A percentile compares a stretch with the other conserved stretches of the same genome.
Conservation (phyloP, 106 monocot genomes). For the Hemerocallis citrina region DNA sequence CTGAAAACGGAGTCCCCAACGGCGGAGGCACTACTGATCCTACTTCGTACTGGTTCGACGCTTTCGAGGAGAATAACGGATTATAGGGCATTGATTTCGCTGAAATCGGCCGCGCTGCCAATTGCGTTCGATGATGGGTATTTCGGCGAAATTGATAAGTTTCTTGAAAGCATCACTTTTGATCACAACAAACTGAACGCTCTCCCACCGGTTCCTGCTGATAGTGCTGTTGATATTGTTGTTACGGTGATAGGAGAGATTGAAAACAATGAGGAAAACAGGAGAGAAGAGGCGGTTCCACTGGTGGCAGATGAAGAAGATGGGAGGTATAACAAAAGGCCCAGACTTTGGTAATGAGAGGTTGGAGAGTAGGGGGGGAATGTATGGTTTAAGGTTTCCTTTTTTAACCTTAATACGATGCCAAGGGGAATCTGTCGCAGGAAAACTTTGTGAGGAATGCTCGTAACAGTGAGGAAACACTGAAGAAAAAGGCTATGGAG, state of each 20-base stretch:
- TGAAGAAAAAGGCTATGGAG: constrained; percentile 94
- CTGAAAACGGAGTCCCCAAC: background rate
- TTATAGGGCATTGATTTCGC: constrained; percentile 38
- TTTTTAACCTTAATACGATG: constrained; percentile 9
- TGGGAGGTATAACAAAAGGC: constrained; percentile 27
- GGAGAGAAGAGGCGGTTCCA: background rate
- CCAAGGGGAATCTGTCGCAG: constrained; percentile 83
- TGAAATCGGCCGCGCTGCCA: constrained; percentile 39
- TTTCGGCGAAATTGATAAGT: constrained; percentile 66
- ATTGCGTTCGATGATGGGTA: constrained; percentile 37
- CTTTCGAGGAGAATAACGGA: constrained; percentile 62
- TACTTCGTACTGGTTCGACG: constrained; percentile 77
- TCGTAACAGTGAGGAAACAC: constrained; percentile 95
- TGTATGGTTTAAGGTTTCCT: no score
- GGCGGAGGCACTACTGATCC: constrained; percentile 8
- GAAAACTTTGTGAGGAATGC: constrained; percentile 95
- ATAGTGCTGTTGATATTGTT: no score
- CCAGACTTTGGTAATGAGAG: constrained; percentile 7
- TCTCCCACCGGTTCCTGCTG: background rate
- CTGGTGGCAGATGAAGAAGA: background rate
- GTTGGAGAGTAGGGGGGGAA: constrained; percentile 8
- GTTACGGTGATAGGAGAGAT: background rate
- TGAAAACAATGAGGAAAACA: background rate
- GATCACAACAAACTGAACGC: constrained; percentile 8
- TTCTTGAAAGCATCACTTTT: constrained; percentile 60